Base-by-base conservation (phyloP, 192 early-diverging fungal species). In the Umbelopsis sp. region DNA sequence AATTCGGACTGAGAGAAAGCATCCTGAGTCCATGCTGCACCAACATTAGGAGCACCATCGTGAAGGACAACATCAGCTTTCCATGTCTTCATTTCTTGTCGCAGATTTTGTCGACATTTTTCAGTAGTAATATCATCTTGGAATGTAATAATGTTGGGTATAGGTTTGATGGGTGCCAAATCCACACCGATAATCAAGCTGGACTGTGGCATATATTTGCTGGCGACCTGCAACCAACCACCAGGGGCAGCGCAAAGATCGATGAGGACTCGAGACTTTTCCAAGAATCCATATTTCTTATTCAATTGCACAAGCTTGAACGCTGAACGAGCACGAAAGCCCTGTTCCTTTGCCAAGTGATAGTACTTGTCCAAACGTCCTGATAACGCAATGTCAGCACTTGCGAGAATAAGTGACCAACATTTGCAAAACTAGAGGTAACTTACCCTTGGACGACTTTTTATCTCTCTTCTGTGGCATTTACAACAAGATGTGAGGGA, bases 281-380 rank as follows among this genome's bases (percentile, higher is more conserved):
- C 93, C 25, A 99, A 77, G 78, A 99, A 97, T 83, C 92, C 93
- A 83, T 94, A 99, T 80, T 99, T 98, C 82, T 97, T 97, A 87
- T 99, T 99, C 52, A 99, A 88, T 81, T 99, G 97, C 72, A 99
- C 95, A 49, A 99, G 88, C 88, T 99, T 99, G 89, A 96, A 99
- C 70, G 97, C 97, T 55, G 97, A 96, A 85, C 97, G 95, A 68
- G 97, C 95, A 74, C 96, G 90, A 87, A 95, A 99, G 65, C 97
- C 97, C 78, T 97, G 95, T 76, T 99, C 97, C 86, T 99, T 99
- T 81, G 97, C 97, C 88, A 99, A 90, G 78, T 99, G 93, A 86
- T 98, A 99, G 89, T 96, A 98, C 88, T 98, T 98, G 86, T 99
- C 97, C 84, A 99, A 89, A 82, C 97, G 93, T 45, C 96, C 96